Evolutionary conservation across 768 basidiomycete species (phyloP).

Genomic region (Lactarius evosmus): DNA sequence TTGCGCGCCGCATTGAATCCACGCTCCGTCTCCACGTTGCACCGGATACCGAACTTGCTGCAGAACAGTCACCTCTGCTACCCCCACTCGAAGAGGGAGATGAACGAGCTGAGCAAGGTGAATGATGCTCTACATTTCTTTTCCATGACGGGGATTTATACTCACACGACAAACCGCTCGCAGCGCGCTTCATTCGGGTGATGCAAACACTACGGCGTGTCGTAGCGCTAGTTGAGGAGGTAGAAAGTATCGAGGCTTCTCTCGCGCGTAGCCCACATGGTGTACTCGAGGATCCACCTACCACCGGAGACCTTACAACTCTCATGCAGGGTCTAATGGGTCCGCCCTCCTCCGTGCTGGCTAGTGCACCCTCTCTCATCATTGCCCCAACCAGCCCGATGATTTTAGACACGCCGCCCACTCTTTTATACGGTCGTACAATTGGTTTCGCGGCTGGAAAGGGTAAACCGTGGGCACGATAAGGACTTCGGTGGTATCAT

Average conservation of each 20-base stretch:
- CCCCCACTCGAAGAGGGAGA: conserved; percentile 5
- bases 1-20: background rate
- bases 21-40: conserved; percentile 5
- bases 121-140: background rate
- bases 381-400: conserved; percentile 6
- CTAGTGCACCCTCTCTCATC: background rate
- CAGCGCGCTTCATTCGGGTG: conserved; percentile 7
- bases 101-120: conserved; percentile 4
- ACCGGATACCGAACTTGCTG: conserved; percentile 1
- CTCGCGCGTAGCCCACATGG: conserved; percentile 11
- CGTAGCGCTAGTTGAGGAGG: conserved; percentile 18
- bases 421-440: conserved; percentile 4
- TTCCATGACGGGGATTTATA: background rate
- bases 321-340: conserved; percentile 18
- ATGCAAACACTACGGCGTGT: conserved; percentile 12
- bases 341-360: background rate
- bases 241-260: background rate
- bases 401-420: background rate
- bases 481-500: background rate
- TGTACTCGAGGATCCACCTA: conserved; percentile 16
- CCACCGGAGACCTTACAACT: conserved; percentile 7
- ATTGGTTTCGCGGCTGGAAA: conserved; percentile 5
- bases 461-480: conserved; percentile 1
- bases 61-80: conserved; percentile 5
- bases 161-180: background rate